These are phyloP conservation scores for Verticillium klebahnii DNA, from an alignment of 2,329 filamentous ascomycete genomes.

Conservation along the genomic window DNA sequence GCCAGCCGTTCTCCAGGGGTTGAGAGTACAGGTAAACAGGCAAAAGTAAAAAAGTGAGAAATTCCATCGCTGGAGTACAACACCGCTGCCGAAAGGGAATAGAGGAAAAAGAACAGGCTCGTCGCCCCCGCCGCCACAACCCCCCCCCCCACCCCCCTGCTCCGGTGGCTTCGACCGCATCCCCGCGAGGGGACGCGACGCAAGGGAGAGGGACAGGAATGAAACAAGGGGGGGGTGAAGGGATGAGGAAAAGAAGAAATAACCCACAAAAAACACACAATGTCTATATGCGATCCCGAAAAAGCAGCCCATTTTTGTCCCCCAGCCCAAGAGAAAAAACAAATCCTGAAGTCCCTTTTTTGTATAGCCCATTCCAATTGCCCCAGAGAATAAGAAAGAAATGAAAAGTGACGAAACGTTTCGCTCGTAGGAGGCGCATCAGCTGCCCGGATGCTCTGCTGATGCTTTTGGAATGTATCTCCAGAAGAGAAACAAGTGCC, in stretches of 20 bases:
- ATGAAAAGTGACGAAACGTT: not conserved
- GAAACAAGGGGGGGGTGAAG: slow-evolving; percentile 4
- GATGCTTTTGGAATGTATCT: slow-evolving; percentile 7
- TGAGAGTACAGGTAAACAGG: slow-evolving; percentile 4
- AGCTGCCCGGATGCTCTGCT: slow-evolving; percentile 2
- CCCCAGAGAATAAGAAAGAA: not conserved
- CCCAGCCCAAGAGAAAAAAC: slow-evolving; percentile 7
- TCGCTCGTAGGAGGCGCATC: not conserved
- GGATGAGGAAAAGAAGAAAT: slow-evolving; percentile 6
- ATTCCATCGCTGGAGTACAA: slow-evolving; percentile 1
- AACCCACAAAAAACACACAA: slow-evolving; percentile 3
- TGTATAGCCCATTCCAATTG: slow-evolving; percentile 11
- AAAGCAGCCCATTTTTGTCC: slow-evolving; percentile 13
- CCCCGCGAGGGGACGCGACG: not conserved
- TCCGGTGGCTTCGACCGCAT: not conserved
- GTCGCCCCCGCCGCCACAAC: not conserved
- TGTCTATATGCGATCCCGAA: slow-evolving; percentile 12
- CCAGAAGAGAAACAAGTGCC: slow-evolving; percentile 5
- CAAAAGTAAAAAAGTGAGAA: not conserved
- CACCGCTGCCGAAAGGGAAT: slow-evolving; percentile 1
- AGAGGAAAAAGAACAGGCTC: not conserved
- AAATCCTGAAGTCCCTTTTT: slow-evolving; percentile 8
- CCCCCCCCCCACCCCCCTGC: too few species aligned
- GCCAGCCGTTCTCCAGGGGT: slow-evolving; percentile 1
- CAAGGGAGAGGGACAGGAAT: slow-evolving; percentile 2